These are phyloP conservation scores for Acer yangbiense DNA, from an alignment of 345 rosid species.

Conservation along the genomic window DNA sequence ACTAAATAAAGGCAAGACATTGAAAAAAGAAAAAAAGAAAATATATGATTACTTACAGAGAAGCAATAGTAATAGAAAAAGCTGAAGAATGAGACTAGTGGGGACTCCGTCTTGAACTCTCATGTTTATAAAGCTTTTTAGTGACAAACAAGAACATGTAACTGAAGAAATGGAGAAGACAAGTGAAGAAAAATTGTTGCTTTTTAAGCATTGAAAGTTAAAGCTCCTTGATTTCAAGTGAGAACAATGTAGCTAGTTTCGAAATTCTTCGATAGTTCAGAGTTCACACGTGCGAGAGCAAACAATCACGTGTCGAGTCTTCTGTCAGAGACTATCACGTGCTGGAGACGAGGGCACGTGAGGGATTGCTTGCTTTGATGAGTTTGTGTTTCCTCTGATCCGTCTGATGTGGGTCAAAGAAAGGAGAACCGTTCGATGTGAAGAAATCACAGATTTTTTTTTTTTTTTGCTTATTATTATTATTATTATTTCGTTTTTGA, in stretches of 20 bases:
- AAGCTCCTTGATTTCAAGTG: not conserved
- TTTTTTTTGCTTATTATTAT: not conserved
- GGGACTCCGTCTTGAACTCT: not conserved
- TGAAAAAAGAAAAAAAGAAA: too few species aligned
- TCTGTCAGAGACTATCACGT: slow-evolving; percentile 26
- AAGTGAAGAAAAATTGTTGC: not conserved
- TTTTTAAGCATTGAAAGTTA: slow-evolving; percentile 3
- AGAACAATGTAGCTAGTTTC: not conserved
- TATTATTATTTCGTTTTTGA: not conserved
- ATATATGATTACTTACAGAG: slow-evolving; percentile 17
- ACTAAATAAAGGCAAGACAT: not conserved
- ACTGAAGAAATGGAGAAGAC: not conserved
- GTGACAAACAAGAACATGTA: not conserved
- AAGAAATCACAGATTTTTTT: not conserved
- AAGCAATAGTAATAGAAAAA: not conserved
- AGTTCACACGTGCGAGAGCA: slow-evolving; percentile 14
- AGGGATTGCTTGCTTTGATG: slow-evolving; percentile 11
- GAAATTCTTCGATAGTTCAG: not conserved
- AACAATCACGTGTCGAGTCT: not conserved
- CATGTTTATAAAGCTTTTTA: slow-evolving; percentile 6
- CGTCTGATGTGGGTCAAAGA: not conserved
- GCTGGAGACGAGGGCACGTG: slow-evolving; percentile 11
- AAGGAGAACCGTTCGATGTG: not conserved
- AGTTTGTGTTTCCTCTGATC: slow-evolving; percentile 17
- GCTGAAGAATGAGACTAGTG: slow-evolving; percentile 4